A percentile compares a stretch with the other conserved stretches of the same genome.
Conservation (phyloP, 371 early-diverging fungal species). For the Mortierella sp. region DNA sequence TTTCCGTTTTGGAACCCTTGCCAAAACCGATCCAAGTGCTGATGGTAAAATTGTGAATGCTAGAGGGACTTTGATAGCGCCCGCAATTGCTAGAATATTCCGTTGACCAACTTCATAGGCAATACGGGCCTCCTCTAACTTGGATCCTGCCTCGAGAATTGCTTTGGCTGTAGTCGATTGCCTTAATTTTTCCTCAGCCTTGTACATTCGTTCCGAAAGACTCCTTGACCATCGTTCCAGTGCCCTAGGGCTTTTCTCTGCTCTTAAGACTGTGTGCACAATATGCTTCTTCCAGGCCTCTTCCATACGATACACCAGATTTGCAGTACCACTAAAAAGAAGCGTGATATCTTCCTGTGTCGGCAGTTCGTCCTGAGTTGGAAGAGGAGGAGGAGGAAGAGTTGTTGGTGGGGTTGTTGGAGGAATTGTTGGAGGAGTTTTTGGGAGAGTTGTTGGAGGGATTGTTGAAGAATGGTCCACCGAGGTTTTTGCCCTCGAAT, state of each 20-base stretch:
- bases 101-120: neutral
- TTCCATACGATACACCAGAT: neutral
- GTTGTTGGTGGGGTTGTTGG: too few relatives aligned
- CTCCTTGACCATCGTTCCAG: neutral
- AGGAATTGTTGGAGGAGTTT: too few relatives aligned
- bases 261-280: neutral
- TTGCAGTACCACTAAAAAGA: neutral
- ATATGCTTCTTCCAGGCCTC: neutral
- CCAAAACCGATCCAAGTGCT: neutral
- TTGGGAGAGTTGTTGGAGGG: too few relatives aligned
- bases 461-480: neutral
- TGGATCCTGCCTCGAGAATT: neutral
- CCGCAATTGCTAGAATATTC: neutral
- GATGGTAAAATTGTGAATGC: neutral
- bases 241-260: neutral
- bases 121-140: neutral
- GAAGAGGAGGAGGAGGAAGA: too few relatives aligned
- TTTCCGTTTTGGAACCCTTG: neutral
- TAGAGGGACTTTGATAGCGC: neutral
- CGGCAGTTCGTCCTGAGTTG: too few relatives aligned
- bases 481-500: neutral
- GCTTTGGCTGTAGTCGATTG: neutral
- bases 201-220: neutral
- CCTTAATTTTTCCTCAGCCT: neutral
- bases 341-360: too few relatives aligned